These are phyloP conservation scores for Huntiella omanensis DNA, from an alignment of 2,329 filamentous ascomycete species.

Conservation along the genomic window DNA sequence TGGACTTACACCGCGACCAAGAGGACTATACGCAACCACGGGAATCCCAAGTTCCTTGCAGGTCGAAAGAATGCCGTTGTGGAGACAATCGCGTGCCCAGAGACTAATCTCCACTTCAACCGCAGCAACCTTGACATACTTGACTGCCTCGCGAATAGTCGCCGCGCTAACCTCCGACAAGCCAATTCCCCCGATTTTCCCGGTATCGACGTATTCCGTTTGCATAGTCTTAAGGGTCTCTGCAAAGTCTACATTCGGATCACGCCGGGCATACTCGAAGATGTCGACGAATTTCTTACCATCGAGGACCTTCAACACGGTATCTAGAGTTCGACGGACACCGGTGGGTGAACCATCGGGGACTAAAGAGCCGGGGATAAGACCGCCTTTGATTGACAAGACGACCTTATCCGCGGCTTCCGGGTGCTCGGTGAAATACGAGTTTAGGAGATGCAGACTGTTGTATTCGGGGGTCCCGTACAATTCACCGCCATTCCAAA, in stretches of 20 bases:
- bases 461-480: constrained; percentile 43
- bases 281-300: constrained; percentile 41
- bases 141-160: constrained; percentile 30
- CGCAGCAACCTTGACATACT: constrained; percentile 24
- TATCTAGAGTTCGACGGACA: constrained; percentile 38
- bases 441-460: constrained; percentile 37
- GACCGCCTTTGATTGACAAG: constrained; percentile 42
- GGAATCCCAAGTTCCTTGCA: constrained; percentile 48
- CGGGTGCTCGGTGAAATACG: constrained; percentile 45
- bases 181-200: too few relatives aligned
- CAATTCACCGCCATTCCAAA: constrained; percentile 47
- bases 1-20: constrained; percentile 34
- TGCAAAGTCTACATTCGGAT: constrained; percentile 27
- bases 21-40: constrained; percentile 52
- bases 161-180: constrained; percentile 30
- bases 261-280: constrained; percentile 39
- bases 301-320: constrained; percentile 29
- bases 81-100: constrained; percentile 27
- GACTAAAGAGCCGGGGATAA: constrained; percentile 18
- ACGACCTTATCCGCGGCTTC: constrained; percentile 43
- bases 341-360: constrained; percentile 34
- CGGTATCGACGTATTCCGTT: constrained; percentile 30
- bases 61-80: constrained; percentile 32
- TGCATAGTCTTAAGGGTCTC: constrained; percentile 25
- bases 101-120: constrained; percentile 37